Base-by-base conservation (phyloP, 1,284 basidiomycete species). In the Boletellus deceptivus region DNA sequence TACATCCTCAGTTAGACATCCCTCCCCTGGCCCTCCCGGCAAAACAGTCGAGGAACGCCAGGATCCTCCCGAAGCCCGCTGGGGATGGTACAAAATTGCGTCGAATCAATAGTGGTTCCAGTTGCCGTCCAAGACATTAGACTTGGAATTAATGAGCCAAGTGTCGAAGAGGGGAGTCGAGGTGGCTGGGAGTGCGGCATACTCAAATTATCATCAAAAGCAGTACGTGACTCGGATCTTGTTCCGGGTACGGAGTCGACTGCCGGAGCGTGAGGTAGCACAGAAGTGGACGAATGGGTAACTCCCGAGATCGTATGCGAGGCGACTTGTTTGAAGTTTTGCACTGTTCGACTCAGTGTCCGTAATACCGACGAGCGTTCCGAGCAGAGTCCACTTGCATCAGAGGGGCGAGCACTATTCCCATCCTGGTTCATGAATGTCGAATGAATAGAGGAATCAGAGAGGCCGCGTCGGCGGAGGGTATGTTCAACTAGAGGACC, bases 371-470 rank as follows among this genome's bases (percentile, higher is more conserved):
- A 69, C n/a, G 52, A 49, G 29, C 56, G 56, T 29, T 65, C 65
- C 35, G 46, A 46, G 54, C 48, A 54, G 16, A 51, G 52, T 6
- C 35, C 58, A 31, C 14, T 35, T 45, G 38, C 45, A 27, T 49
- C 56, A 20, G 22, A 37, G 31, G 46, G 29, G 22, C 18, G 43
- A 38, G 18, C 3, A 39, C 7, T 8, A 3, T 24, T 47, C 20
- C 70, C 74, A 18, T 67, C 75, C 43, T 86, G 84, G 45, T 67
- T 75, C 46, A 84, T 71, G 68, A 89, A 94, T 0, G 89, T 89
- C 1, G 91, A 89, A 54, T 85, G 88, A 54, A 97, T 93, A 2
- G 91, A 93, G 6, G 92, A 93, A 67, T 97, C 94, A 1, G 89
- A 92, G 36, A 96, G 70, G 1, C 92, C 91, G 47, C 93, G 79